Conservation (phyloP, 2,329 filamentous ascomycete genomes). For the Rosellinia necatrix region DNA sequence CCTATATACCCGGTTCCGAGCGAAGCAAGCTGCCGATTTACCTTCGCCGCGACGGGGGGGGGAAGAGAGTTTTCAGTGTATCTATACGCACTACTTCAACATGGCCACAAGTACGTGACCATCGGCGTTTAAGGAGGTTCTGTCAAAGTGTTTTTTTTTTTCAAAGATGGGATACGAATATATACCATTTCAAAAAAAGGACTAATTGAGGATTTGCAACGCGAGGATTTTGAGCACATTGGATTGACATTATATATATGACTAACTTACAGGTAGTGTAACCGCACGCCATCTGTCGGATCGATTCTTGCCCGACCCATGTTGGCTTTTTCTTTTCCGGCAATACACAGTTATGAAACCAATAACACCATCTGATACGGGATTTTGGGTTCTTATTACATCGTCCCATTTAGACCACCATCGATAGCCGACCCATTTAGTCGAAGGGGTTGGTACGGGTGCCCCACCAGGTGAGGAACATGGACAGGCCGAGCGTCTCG, state of each 20-base stretch:
- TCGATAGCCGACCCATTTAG: constrained; percentile 50
- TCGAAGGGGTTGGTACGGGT: constrained; percentile 92
- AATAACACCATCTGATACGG: constrained; percentile 26
- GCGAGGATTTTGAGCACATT: constrained; percentile 1
- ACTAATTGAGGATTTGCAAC: neutral
- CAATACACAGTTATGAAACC: constrained; percentile 21
- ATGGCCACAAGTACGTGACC: constrained; percentile 29
- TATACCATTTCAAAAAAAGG: constrained; percentile 19
- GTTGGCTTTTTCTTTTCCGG: constrained; percentile 16
- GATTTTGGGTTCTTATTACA: constrained; percentile 21
- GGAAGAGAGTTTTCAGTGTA: constrained; percentile 31
- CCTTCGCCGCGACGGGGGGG: neutral
- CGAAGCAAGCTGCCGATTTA: neutral
- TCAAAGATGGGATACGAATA: constrained; percentile 24
- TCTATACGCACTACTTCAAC: constrained; percentile 29
- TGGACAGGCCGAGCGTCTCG: constrained; percentile 88
- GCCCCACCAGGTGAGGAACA: constrained; percentile 98
- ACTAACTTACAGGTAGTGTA: constrained; percentile 12
- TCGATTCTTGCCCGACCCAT: constrained; percentile 2
- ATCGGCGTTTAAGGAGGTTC: constrained; percentile 34
- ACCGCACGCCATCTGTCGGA: constrained; percentile 6
- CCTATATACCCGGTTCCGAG: neutral
- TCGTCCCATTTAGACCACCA: constrained; percentile 10
- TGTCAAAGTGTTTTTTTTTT: constrained; percentile 17
- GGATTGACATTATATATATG: constrained; percentile 14